phyloP scores from a whole-genome alignment of 2,329 filamentous ascomycete species.

The Trichophyton benhamiae region DNA sequence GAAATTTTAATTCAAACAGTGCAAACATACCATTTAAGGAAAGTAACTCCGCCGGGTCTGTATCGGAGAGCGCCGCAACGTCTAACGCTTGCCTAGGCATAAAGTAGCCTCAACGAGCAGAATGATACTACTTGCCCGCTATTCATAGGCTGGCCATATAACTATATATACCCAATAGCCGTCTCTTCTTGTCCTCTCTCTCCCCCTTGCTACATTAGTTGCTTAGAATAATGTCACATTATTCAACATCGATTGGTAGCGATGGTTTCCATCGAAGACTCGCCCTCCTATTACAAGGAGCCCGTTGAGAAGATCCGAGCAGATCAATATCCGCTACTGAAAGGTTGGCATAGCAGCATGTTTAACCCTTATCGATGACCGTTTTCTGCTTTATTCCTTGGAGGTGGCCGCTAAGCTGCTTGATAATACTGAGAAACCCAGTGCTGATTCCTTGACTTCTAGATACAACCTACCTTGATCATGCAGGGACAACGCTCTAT shows the following conservation, averaged over 20 bases:
- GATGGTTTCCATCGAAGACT: background rate
- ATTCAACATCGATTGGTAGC: background rate
- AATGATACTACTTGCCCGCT: background rate
- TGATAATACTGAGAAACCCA: background rate
- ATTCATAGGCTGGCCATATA: background rate
- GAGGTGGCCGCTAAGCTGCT: background rate
- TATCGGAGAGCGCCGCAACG: background rate
- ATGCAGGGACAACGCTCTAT: conserved; percentile 83
- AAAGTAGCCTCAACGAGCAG: background rate
- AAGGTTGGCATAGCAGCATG: conserved; percentile 18
- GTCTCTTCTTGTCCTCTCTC: background rate
- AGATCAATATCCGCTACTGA: conserved; percentile 37
- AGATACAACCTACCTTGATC: conserved; percentile 76
- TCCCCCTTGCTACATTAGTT: background rate
- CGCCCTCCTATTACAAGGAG: conserved; percentile 10
- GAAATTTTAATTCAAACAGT: background rate
- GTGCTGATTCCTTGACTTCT: background rate
- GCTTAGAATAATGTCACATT: background rate
- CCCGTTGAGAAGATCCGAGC: conserved; percentile 37
- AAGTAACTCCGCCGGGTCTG: background rate
- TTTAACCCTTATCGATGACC: background rate
- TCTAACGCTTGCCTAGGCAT: background rate
- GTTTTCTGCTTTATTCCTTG: background rate
- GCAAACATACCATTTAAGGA: background rate
- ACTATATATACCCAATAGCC: background rate